Evolutionary conservation across 441 rosid genomes (phyloP).

Genomic region (Hypseocharis bilobata): DNA sequence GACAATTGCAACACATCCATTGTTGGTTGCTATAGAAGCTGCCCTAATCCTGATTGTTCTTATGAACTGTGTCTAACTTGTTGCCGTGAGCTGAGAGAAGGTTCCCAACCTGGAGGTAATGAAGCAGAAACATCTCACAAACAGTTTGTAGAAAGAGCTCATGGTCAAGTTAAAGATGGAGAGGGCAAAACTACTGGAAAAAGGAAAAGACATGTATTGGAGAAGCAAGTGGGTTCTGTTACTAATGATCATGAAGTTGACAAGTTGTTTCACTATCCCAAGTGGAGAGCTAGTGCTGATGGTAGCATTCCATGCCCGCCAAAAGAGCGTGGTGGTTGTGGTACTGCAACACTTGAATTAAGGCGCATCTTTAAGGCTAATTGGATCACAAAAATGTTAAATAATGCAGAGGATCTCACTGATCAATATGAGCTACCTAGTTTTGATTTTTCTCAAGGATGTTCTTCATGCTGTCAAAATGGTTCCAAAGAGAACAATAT

Average conservation of each 20-base stretch:
- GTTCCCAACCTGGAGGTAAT: constrained; percentile 21
- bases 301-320: constrained; percentile 42
- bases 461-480: constrained; percentile 27
- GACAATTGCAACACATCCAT: constrained; percentile 39
- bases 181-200: constrained; percentile 18
- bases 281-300: constrained; percentile 30
- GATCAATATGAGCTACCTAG: constrained; percentile 16
- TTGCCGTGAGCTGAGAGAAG: constrained; percentile 33
- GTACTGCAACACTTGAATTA: constrained; percentile 27
- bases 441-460: constrained; percentile 22
- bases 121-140: constrained; percentile 21
- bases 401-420: constrained; percentile 30
- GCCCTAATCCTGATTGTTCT: constrained; percentile 32
- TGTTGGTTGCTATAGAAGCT: constrained; percentile 34
- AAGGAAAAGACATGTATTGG: constrained; percentile 16
- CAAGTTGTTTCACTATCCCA: constrained; percentile 8
- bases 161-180: constrained; percentile 15
- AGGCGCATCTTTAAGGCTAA: constrained; percentile 28
- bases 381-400: constrained; percentile 27
- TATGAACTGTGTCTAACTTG: constrained; percentile 38
- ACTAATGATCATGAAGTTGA: constrained; percentile 5
- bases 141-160: constrained; percentile 18
- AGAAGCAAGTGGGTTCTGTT: constrained; percentile 14
- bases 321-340: constrained; percentile 36
- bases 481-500: constrained; percentile 14